These are phyloP conservation scores for Penicillium pancosmium DNA, from an alignment of 495 filamentous ascomycete species.

Conservation along the genomic window DNA sequence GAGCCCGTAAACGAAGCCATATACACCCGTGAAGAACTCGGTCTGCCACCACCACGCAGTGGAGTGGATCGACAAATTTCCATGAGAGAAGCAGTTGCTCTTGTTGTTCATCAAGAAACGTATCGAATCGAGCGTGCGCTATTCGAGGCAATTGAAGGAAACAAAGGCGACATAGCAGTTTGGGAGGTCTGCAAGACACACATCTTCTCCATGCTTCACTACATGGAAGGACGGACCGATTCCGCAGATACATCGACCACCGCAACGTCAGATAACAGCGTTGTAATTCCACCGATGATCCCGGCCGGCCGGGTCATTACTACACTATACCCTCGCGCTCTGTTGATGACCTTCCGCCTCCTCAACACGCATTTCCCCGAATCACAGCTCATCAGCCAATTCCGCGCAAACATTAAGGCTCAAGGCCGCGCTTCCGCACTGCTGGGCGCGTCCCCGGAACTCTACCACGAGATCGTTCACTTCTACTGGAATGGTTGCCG, in stretches of 20 bases:
- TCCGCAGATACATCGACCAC: neutral
- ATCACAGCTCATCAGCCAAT: conserved; percentile 60
- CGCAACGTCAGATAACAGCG: neutral
- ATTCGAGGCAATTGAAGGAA: conserved; percentile 36
- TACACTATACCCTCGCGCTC: conserved; percentile 65
- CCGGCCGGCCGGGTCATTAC: conserved; percentile 59
- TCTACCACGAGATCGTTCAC: conserved; percentile 74
- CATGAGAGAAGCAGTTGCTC: conserved; percentile 27
- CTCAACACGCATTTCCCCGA: conserved; percentile 63
- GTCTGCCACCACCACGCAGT: neutral
- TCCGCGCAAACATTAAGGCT: conserved; percentile 71
- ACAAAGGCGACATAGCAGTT: conserved; percentile 64
- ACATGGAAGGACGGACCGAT: conserved; percentile 30
- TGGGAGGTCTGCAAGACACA: conserved; percentile 72
- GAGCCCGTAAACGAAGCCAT: neutral
- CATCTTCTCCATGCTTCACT: conserved; percentile 64
- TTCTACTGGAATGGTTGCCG: conserved; percentile 65
- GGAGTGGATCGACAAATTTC: conserved; percentile 17
- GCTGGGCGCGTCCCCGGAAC: conserved; percentile 68
- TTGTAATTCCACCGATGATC: conserved; percentile 31
- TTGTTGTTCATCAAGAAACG: conserved; percentile 34
- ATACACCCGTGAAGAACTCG: neutral
- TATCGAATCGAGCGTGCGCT: conserved; percentile 29
- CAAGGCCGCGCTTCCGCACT: conserved; percentile 71
- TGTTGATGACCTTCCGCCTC: conserved; percentile 64